These are phyloP conservation scores for Paramecium octaurelia DNA, from an alignment of 73 alveolate genomes.

Conservation along the genomic window DNA sequence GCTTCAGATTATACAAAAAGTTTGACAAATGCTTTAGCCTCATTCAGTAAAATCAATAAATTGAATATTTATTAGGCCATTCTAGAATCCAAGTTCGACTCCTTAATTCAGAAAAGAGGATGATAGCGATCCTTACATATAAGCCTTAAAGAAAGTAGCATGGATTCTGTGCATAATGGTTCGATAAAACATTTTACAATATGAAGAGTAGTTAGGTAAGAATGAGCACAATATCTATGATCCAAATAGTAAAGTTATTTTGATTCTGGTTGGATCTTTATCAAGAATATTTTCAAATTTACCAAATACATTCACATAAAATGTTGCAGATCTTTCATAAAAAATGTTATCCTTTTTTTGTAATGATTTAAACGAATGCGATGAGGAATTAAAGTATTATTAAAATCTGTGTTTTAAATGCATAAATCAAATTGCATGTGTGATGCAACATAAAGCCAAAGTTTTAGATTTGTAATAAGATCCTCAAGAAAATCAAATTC, in stretches of 20 bases:
- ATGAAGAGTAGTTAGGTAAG: neutral
- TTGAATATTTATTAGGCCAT: neutral
- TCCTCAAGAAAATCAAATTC: neutral
- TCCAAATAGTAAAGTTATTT: neutral
- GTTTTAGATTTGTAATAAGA: neutral
- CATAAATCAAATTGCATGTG: neutral
- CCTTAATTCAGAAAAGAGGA: neutral
- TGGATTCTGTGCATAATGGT: neutral
- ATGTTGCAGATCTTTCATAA: neutral
- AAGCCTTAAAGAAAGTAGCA: neutral
- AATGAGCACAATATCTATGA: neutral
- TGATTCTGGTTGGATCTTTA: neutral
- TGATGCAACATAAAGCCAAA: neutral
- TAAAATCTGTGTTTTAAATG: neutral
- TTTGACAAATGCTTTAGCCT: constrained; percentile 12
- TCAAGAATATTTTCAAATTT: neutral
- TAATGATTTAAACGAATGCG: neutral
- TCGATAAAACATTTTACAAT: neutral
- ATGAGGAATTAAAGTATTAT: neutral
- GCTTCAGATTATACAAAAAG: neutral
- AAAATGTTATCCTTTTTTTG: neutral
- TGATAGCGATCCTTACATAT: neutral
- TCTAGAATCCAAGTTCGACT: neutral
- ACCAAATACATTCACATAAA: neutral
- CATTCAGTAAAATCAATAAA: neutral